Base-by-base conservation (phyloP, 1,139 yeast genomes). In the Hansenula sp. region DNA sequence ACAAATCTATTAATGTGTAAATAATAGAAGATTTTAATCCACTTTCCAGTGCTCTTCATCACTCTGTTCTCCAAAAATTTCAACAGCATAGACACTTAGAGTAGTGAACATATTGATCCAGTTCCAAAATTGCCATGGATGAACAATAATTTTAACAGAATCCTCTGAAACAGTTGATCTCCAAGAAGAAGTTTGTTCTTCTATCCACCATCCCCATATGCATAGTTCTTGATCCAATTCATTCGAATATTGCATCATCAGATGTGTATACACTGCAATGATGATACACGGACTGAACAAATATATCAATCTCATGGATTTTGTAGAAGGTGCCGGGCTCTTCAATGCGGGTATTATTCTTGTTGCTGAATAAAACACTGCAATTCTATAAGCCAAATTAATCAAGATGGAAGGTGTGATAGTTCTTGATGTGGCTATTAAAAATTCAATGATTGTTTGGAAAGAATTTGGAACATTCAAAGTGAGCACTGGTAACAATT, bases 121-220 rank as follows among this genome's bases (percentile, higher is more conserved):
- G 55, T 91, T 89, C 98, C 99, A 91, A 62, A 91, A 87, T 58
- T 88, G 89, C 88, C 96, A 86, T 48, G 94, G 81, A 61, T 87
- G 83, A 46, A 79, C 66, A 41, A 77, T 48, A 48, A 61, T 53
- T 37, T 49, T 53, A 44, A 40, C 35, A 16, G 45, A 48, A 3
- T 33, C 47, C 17, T 36, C 31, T 13, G 37, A 27, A 31, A 12
- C 19, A 9, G 8, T 21, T 21, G 25, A 21, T 21, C 25, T 21
- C 8, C 15, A 12, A 5, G 30, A n/a, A 13, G 18, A 17, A 24
- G n/a, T 25, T 7, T 25, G 6, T 15, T 12, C 30, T 12, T 54
- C 50, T 30, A 57, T 59, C 63, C 77, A 76, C 62, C 78, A 76
- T 12, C 80, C 82, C 89, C 84, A 79, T 33, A 81, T 58, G 52